phyloP scores from a whole-genome alignment of 305 asterid species.

The Fraxinus angustifolia region DNA sequence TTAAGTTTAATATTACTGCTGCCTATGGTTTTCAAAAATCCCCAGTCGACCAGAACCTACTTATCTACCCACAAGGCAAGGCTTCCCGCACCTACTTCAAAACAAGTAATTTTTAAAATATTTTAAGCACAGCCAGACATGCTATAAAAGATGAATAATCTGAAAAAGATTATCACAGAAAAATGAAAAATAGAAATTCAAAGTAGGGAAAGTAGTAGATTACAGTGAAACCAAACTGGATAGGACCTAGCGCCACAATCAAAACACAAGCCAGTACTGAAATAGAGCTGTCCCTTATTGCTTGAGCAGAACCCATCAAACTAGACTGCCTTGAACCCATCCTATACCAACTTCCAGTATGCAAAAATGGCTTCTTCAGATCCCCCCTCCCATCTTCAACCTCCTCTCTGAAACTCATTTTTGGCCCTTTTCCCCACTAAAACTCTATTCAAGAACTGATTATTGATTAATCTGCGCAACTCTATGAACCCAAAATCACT shows the following conservation, averaged over 20 bases:
- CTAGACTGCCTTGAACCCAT: conserved; percentile 90
- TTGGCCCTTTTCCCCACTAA: neutral
- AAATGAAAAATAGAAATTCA: neutral
- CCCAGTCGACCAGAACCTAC: neutral
- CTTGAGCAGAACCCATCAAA: conserved; percentile 59
- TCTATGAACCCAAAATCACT: conserved; percentile 1
- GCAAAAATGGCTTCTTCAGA: conserved; percentile 82
- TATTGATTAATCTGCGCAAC: neutral
- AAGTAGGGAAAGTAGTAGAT: conserved; percentile 11
- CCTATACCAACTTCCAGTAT: conserved; percentile 92
- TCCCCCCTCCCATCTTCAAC: conserved; percentile 45
- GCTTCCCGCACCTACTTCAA: neutral
- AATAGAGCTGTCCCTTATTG: conserved; percentile 42
- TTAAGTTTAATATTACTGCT: neutral
- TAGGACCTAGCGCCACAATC: conserved; percentile 55
- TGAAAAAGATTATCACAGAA: neutral
- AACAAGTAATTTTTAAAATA: neutral
- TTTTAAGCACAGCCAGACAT: neutral
- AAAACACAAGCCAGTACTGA: conserved; percentile 51
- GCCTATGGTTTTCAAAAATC: neutral
- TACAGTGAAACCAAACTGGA: conserved; percentile 58
- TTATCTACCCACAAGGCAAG: neutral
- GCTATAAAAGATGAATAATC: neutral
- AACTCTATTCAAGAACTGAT: neutral
- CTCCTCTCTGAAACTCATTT: conserved; percentile 50